A percentile compares a stretch with the other conserved stretches of the same genome.
Conservation (phyloP, 2,329 filamentous ascomycete species). For the Alternaria postmessia region DNA sequence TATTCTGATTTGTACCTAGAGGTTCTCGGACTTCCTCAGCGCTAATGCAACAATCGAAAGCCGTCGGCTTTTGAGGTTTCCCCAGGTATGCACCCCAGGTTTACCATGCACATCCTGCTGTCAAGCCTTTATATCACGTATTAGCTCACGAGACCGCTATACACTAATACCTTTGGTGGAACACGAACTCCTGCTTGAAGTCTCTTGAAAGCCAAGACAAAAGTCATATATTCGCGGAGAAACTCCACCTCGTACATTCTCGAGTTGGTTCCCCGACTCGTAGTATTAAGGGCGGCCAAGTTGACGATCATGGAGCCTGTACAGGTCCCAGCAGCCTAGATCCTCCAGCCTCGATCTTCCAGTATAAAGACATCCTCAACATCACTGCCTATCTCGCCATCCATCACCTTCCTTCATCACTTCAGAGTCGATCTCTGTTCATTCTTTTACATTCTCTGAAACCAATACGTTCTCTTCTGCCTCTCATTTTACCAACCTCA, state of each 20-base stretch:
- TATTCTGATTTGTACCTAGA: slow-evolving; percentile 7
- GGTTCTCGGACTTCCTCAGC: slow-evolving; percentile 5
- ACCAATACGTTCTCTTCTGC: background rate
- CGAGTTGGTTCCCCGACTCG: slow-evolving; percentile 12
- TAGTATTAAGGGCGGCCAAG: slow-evolving; percentile 28
- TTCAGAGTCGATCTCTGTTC: slow-evolving; percentile 29
- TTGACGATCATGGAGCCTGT: slow-evolving; percentile 19
- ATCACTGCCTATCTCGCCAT: background rate
- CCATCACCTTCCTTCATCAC: slow-evolving; percentile 7
- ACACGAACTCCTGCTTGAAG: slow-evolving; percentile 11
- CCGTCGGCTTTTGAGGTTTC: slow-evolving; percentile 10
- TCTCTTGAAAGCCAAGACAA: slow-evolving; percentile 5
- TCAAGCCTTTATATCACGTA: slow-evolving; percentile 1
- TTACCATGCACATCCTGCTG: slow-evolving; percentile 11
- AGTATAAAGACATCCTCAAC: slow-evolving; percentile 20
- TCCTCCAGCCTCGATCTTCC: background rate
- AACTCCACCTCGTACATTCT: background rate
- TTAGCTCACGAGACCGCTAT: slow-evolving; percentile 11
- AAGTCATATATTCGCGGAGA: slow-evolving; percentile 10
- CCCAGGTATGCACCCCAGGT: slow-evolving; percentile 14
- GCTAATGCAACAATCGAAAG: slow-evolving; percentile 14
- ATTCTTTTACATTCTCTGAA: slow-evolving; percentile 20
- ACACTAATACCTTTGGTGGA: slow-evolving; percentile 33
- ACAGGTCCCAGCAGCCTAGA: slow-evolving; percentile 9
- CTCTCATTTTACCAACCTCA: slow-evolving; percentile 4